A percentile compares a stretch with the other conserved stretches of the same genome.
Conservation (phyloP, 495 filamentous ascomycete genomes). For the Lindgomyces ingoldianus region DNA sequence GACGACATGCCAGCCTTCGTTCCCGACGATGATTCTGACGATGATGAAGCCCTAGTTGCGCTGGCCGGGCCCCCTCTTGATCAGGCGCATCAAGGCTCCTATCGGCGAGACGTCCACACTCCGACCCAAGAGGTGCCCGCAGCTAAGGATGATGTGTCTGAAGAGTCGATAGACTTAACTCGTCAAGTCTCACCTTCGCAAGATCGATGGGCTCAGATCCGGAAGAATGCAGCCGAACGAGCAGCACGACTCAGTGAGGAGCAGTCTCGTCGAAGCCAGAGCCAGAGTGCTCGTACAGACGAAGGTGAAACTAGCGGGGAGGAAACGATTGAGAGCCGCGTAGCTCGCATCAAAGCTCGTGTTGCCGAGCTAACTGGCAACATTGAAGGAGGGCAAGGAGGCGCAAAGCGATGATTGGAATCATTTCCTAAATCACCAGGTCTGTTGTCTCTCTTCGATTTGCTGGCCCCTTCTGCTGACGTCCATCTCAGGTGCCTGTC, state of each 20-base stretch:
- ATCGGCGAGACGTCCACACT: constrained; percentile 8
- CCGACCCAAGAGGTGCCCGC: constrained; percentile 8
- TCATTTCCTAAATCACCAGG: neutral
- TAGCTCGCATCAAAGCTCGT: constrained; percentile 95
- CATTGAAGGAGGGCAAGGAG: constrained; percentile 54
- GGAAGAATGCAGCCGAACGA: constrained; percentile 87
- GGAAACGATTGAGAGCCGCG: constrained; percentile 95
- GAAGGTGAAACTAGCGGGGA: constrained; percentile 90
- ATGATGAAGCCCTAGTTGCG: constrained; percentile 6
- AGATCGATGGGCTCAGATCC: constrained; percentile 80
- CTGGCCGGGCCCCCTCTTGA: constrained; percentile 2
- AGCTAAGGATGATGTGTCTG: constrained; percentile 31
- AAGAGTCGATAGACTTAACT: constrained; percentile 29
- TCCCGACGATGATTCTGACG: constrained; percentile 62
- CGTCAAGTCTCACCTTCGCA: constrained; percentile 23
- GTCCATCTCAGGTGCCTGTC: neutral
- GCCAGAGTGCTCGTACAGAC: constrained; percentile 60
- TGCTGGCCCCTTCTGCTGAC: neutral
- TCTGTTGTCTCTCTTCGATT: neutral
- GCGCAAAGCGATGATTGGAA: constrained; percentile 1
- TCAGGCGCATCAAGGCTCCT: neutral
- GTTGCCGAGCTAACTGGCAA: constrained; percentile 91
- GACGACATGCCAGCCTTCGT: constrained; percentile 82
- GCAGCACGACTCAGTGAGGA: constrained; percentile 63
- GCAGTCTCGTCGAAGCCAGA: constrained; percentile 54